These are phyloP conservation scores for Gossypium longicalyx DNA, from an alignment of 345 rosid species.

Conservation along the genomic window DNA sequence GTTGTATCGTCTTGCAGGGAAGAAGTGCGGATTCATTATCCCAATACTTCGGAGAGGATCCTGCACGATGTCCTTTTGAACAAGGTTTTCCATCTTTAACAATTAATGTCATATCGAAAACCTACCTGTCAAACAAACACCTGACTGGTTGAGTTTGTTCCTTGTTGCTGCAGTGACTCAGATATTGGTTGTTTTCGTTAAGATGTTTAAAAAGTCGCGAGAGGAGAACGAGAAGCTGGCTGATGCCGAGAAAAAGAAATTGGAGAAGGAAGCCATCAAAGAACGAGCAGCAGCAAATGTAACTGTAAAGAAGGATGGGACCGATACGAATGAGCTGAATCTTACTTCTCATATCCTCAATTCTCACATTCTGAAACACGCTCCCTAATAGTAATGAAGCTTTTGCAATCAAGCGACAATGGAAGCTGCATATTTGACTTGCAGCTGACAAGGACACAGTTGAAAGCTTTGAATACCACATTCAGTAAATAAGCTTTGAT, in stretches of 20 bases:
- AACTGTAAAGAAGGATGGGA: slow-evolving; percentile 49
- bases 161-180: slow-evolving; percentile 70
- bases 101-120: neutral
- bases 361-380: slow-evolving; percentile 11
- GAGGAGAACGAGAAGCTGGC: slow-evolving; percentile 80
- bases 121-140: neutral
- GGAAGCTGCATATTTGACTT: neutral
- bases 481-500: neutral
- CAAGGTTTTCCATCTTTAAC: slow-evolving; percentile 58
- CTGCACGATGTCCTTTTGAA: slow-evolving; percentile 93
- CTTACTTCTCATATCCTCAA: slow-evolving; percentile 29
- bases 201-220: slow-evolving; percentile 75
- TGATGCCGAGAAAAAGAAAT: slow-evolving; percentile 84
- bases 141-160: neutral
- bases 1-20: slow-evolving; percentile 54
- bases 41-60: slow-evolving; percentile 97
- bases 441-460: neutral
- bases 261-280: slow-evolving; percentile 84
- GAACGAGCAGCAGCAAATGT: slow-evolving; percentile 43
- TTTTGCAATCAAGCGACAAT: neutral
- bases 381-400: neutral
- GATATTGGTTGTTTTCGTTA: slow-evolving; percentile 68
- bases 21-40: slow-evolving; percentile 92
- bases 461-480: neutral
- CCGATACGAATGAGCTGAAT: slow-evolving; percentile 29